Evolutionary conservation across 2,329 filamentous ascomycete genomes (phyloP).

Genomic region (Xylariales sp.): DNA sequence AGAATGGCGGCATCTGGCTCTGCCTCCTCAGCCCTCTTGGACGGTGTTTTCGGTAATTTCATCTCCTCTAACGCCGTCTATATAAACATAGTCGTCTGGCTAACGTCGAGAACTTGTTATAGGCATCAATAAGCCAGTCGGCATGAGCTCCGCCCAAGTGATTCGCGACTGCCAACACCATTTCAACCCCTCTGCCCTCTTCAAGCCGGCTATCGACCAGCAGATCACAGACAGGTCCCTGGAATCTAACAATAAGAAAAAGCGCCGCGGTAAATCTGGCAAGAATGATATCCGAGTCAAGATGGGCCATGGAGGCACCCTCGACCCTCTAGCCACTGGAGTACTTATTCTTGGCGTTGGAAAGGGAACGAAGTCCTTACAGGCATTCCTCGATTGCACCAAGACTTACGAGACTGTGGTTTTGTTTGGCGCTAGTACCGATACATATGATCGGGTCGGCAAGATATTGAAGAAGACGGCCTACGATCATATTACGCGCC

Average conservation of each 20-base stretch:
- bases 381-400: conserved; percentile 84
- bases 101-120: conserved; percentile 18
- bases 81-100: conserved; percentile 10
- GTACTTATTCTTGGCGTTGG: conserved; percentile 91
- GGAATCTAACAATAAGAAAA: conserved; percentile 69
- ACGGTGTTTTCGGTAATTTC: conserved; percentile 68
- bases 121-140: conserved; percentile 86
- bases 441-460: conserved; percentile 89
- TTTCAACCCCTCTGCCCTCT: conserved; percentile 84
- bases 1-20: conserved; percentile 65
- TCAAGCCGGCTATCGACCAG: conserved; percentile 79
- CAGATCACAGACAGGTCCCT: conserved; percentile 67
- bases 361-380: conserved; percentile 84
- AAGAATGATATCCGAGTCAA: conserved; percentile 79
- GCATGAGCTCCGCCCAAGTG: conserved; percentile 88
- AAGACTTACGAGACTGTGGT: conserved; percentile 94
- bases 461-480: conserved; percentile 80
- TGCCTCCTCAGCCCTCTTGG: conserved; percentile 55
- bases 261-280: conserved; percentile 64
- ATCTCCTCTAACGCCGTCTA: conserved; percentile 44
- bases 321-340: conserved; percentile 93
- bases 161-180: conserved; percentile 86
- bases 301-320: conserved; percentile 94
- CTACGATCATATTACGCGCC: conserved; percentile 84
- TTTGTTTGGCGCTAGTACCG: conserved; percentile 90